A percentile compares a stretch with the other conserved stretches of the same genome.
phyloP scores from a whole-genome alignment of 2,329 filamentous ascomycete species.

The Monosporascus sp. region DNA sequence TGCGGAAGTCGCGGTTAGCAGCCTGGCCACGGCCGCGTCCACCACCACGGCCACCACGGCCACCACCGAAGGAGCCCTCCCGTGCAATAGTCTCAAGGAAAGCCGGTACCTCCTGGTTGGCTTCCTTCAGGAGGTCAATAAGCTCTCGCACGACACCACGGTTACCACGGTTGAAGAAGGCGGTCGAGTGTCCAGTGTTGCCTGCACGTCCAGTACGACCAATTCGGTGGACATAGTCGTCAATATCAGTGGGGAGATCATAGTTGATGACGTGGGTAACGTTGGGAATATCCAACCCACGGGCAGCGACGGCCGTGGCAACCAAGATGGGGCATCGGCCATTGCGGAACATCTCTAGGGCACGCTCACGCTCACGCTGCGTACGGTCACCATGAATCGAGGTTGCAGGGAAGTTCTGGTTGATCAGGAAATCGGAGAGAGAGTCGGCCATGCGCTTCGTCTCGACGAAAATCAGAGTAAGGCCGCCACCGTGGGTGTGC shows the following conservation, averaged over 20 bases:
- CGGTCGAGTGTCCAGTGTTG: slow-evolving; percentile 96
- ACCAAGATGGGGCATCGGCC: slow-evolving; percentile 94
- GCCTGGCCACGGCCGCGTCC: slow-evolving; percentile 66
- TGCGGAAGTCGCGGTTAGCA: slow-evolving; percentile 86
- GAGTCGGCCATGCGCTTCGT: slow-evolving; percentile 99
- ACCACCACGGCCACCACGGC: slow-evolving; percentile 56
- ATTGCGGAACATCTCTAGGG: slow-evolving; percentile 94
- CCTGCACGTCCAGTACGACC: slow-evolving; percentile 99
- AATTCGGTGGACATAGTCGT: slow-evolving; percentile 98
- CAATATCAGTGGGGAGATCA: slow-evolving; percentile 96
- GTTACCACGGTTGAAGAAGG: slow-evolving; percentile 99
- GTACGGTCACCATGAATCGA: slow-evolving; percentile 98
- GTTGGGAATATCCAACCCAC: slow-evolving; percentile 89
- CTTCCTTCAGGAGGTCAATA: slow-evolving; percentile 96
- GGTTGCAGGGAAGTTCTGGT: slow-evolving; percentile 96
- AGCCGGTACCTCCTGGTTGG: slow-evolving; percentile 89
- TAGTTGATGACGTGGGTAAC: slow-evolving; percentile 99
- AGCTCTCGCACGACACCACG: slow-evolving; percentile 95
- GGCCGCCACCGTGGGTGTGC: slow-evolving; percentile 82
- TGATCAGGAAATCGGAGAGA: slow-evolving; percentile 95
- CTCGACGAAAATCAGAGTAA: slow-evolving; percentile 97
- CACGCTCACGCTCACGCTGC: slow-evolving; percentile 97
- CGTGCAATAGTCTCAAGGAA: slow-evolving; percentile 98
- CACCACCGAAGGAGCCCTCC: slow-evolving; percentile 75
- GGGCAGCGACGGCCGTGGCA: slow-evolving; percentile 90